These are phyloP conservation scores for Annona cherimola DNA, from an alignment of 164 flowering plant species.

Conservation along the genomic window DNA sequence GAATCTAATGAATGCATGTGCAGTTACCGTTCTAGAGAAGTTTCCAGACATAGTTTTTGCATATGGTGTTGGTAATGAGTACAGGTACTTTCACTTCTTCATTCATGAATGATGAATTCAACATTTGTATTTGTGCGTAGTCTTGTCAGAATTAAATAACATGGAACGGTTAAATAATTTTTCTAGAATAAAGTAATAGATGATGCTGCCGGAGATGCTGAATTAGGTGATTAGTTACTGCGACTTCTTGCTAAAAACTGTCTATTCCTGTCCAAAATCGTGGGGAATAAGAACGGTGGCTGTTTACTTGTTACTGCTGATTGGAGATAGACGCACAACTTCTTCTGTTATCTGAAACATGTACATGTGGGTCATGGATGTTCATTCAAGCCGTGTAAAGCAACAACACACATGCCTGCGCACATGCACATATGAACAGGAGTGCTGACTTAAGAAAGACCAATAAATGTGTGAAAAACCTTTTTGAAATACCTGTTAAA, in stretches of 20 bases:
- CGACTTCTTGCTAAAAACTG: not conserved
- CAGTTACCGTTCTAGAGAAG: slow-evolving; percentile 58
- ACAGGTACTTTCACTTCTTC: slow-evolving; percentile 45
- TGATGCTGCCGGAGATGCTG: not conserved
- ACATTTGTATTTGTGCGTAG: no score
- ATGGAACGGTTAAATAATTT: not conserved
- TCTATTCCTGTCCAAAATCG: not conserved
- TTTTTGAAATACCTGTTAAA: no score
- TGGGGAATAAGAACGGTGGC: not conserved
- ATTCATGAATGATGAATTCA: not conserved
- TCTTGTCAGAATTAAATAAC: no score
- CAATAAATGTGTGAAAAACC: no score
- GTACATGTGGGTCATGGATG: not conserved
- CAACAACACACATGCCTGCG: not conserved
- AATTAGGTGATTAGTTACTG: not conserved
- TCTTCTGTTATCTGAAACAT: not conserved
- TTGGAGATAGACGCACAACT: not conserved
- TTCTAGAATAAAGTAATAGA: not conserved
- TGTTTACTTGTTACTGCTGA: not conserved
- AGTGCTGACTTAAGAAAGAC: no score
- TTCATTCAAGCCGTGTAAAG: not conserved
- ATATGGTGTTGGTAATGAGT: slow-evolving; percentile 91
- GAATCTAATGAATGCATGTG: slow-evolving; percentile 87
- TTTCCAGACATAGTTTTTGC: slow-evolving; percentile 65
- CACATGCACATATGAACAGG: no score